Base-by-base conservation (phyloP, 2,329 filamentous ascomycete genomes). In the Rhynchosporium secalis region DNA sequence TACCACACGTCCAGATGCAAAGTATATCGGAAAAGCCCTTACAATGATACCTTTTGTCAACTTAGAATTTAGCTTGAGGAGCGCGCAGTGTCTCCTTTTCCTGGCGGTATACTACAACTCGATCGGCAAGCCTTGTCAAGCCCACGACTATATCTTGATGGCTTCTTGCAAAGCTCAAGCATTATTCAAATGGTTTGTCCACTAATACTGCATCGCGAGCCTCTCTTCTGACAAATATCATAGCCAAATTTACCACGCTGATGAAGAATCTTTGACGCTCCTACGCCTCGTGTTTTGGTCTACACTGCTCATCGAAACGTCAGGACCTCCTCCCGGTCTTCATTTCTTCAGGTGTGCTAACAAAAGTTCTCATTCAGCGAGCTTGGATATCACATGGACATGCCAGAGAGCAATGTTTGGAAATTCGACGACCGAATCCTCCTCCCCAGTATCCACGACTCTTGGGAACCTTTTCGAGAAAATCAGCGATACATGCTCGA, bases 121-220 rank as follows among this genome's bases (percentile, higher is more conserved):
- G 47, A 61, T 72, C 9, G 60, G 65, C 9, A 70, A 67, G 47
- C 72, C 72, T 12, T 72, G 70, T 47, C 71, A 74, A 54, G 72
- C 72, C 1, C 68, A 73, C 61, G 72, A 74, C 45, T 73, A 72
- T 49, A 67, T 66, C 40, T 49, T 72, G 54, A 68, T 73, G 9
- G 71, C 72, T 4, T 72, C 72, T 2, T 70, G 66, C 57, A 73
- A 72, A 62, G 68, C 70, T 10, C 71, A 73, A 57, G 72, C 70
- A 57, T 59, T 73, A 8, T 66, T 73, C n/a, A 65, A 65, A 59
- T 63, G 63, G 63, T 63, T 20, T 29, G 49, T 60, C 52, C 43
- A 28, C 10, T 26, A 58, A 43, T 41, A 28, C 9, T 26, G n/a
- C 43, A 6, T 10, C n/a, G 26, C 6, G 3, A 33, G 9, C n/a